These are phyloP conservation scores for Aspergillus diversus DNA, from an alignment of 495 filamentous ascomycete species.

Conservation along the genomic window DNA sequence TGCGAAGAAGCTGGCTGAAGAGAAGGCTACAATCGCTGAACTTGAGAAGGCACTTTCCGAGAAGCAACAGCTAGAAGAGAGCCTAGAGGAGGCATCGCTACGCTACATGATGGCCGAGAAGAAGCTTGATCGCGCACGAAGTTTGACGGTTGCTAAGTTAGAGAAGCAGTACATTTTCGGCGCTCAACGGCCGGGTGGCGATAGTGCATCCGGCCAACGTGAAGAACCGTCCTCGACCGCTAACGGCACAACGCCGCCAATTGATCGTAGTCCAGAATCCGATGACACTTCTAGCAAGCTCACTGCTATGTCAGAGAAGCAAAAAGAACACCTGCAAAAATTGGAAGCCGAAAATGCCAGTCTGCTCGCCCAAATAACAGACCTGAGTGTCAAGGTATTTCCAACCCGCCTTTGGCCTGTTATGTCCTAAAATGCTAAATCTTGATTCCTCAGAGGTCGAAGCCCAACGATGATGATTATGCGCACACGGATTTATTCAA, in stretches of 20 bases:
- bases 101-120: slow-evolving; percentile 95
- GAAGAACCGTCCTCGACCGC: slow-evolving; percentile 51
- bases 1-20: slow-evolving; percentile 70
- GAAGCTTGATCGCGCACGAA: slow-evolving; percentile 85
- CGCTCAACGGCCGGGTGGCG: slow-evolving; percentile 52
- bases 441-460: slow-evolving; percentile 53
- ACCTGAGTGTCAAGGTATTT: slow-evolving; percentile 61
- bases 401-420: background rate
- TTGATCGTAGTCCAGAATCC: slow-evolving; percentile 57
- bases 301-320: slow-evolving; percentile 71
- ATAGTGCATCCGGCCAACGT: slow-evolving; percentile 58
- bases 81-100: slow-evolving; percentile 80
- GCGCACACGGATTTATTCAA: slow-evolving; percentile 92
- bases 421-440: slow-evolving; percentile 16
- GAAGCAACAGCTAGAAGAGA: slow-evolving; percentile 80
- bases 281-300: slow-evolving; percentile 76
- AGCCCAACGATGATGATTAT: slow-evolving; percentile 89
- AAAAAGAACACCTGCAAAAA: slow-evolving; percentile 83
- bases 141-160: slow-evolving; percentile 85
- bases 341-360: slow-evolving; percentile 78
- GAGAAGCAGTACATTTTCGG: slow-evolving; percentile 83
- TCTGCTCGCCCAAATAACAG: slow-evolving; percentile 77
- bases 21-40: slow-evolving; percentile 79
- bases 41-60: slow-evolving; percentile 76
- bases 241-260: slow-evolving; percentile 58